Conservation (phyloP, 2,329 filamentous ascomycete species). For the Venturia carpophila region DNA sequence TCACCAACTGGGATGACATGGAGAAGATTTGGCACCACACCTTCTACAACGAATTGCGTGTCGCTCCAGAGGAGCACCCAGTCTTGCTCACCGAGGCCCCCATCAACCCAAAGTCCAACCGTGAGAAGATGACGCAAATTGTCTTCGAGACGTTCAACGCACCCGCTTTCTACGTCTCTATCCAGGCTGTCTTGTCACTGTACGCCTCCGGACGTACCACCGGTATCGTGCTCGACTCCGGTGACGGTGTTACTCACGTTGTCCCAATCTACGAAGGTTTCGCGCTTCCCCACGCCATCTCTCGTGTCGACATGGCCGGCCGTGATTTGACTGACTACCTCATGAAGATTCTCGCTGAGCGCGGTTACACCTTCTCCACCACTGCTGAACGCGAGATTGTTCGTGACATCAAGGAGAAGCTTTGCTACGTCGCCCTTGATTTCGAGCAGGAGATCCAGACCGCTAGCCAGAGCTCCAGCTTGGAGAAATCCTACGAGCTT, state of each 20-base stretch:
- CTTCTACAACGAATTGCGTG: constrained; percentile 99
- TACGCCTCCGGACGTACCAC: constrained; percentile 99
- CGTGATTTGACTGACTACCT: constrained; percentile 99
- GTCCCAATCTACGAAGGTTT: constrained; percentile 99
- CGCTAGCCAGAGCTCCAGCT: constrained; percentile 92
- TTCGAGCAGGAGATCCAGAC: constrained; percentile 99
- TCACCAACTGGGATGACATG: constrained; percentile 99
- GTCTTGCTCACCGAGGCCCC: constrained; percentile 98
- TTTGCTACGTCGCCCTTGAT: constrained; percentile 99
- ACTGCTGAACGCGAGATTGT: constrained; percentile 99
- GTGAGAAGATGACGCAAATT: constrained; percentile 99
- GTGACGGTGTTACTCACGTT: constrained; percentile 99
- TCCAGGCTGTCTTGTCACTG: constrained; percentile 97
- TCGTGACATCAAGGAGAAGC: constrained; percentile 99
- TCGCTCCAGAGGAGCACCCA: constrained; percentile 99
- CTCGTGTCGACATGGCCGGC: constrained; percentile 99
- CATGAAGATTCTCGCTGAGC: constrained; percentile 99
- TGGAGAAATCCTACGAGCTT: constrained; percentile 99
- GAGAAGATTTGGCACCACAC: constrained; percentile 99
- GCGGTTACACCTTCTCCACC: constrained; percentile 99
- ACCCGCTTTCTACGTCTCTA: constrained; percentile 99
- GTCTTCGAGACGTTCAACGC: constrained; percentile 99
- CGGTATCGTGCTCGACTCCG: constrained; percentile 99
- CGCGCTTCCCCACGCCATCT: constrained; percentile 98
- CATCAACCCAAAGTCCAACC: constrained; percentile 99